Base-by-base conservation (phyloP, 306 rosid genomes). In the Macrotyloma uniflorum region DNA sequence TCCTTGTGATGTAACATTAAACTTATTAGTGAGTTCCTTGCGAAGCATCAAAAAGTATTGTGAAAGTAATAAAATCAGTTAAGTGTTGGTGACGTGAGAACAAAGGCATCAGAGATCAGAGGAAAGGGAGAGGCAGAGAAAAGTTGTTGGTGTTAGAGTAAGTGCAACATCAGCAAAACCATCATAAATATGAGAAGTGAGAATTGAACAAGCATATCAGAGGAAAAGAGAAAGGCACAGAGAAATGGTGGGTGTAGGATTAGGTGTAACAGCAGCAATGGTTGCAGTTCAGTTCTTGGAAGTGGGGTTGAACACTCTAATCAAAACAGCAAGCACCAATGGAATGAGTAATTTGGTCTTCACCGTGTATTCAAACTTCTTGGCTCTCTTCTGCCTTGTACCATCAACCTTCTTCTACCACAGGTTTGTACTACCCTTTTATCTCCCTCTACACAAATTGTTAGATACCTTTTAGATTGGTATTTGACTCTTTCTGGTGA, bases 271-370 rank as follows among this genome's bases (percentile, higher is more conserved):
- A 38, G 18, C 67, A n/a, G 70, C 70, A 4, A 82, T 86, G 92
- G 72, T 88, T 74, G 66, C 28, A n/a, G 10, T 1, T 36, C 85
- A 69, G 35, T 65, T 73, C 43, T 23, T 79, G 20, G 89, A 89
- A 10, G 75, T 72, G 5, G 81, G 90, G 0, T 26, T 63, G 49
- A 81, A 79, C 82, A 89, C 85, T 19, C 24, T 82, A 1, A 5
- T 78, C 20, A 86, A 89, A 23, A 45, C 83, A 12, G 89, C 86
- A 1, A 78, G 40, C 49, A 36, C 49, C 1, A 64, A 38, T 15
- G 88, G 88, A 33, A 80, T 83, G 89, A 85, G 86, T 23, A 36
- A 72, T 42, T 85, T 6, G 26, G 83, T 89, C 2, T 89, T 66
- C 78, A 4, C 47, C 6, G 38, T 79, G 0, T 89, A 85, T 50